Conservation (phyloP, 495 filamentous ascomycete species). For the Evansstolkia leycettana region DNA sequence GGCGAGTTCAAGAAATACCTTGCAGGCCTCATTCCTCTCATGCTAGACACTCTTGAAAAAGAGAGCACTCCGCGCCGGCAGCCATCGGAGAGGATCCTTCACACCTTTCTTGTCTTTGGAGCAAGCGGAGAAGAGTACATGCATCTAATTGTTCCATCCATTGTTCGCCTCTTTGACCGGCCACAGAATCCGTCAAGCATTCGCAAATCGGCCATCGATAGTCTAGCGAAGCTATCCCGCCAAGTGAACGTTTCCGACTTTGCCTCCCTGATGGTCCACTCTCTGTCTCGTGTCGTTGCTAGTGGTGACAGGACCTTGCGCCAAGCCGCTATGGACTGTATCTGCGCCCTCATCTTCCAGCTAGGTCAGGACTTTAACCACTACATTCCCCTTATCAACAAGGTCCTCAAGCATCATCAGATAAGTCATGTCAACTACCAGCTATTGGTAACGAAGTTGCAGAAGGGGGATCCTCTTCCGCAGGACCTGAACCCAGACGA, state of each 20-base stretch:
- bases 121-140: constrained; percentile 95
- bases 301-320: constrained; percentile 59
- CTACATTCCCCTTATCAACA: constrained; percentile 84
- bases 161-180: constrained; percentile 84
- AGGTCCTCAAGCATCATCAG: constrained; percentile 50
- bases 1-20: constrained; percentile 96
- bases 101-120: constrained; percentile 94
- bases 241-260: constrained; percentile 98
- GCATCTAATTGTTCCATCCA: constrained; percentile 96
- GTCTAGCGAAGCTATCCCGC: constrained; percentile 82
- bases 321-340: constrained; percentile 82
- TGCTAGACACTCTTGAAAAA: constrained; percentile 87
- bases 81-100: constrained; percentile 80
- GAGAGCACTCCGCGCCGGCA: constrained; percentile 59
- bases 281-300: constrained; percentile 65
- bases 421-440: constrained; percentile 83
- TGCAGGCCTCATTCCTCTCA: constrained; percentile 73
- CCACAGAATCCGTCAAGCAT: constrained; percentile 62
- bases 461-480: constrained; percentile 85
- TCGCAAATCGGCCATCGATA: constrained; percentile 85
- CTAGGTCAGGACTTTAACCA: constrained; percentile 89
- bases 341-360: constrained; percentile 91
- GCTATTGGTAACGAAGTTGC: constrained; percentile 76
- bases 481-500: constrained; percentile 89
- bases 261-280: constrained; percentile 88